Evolutionary conservation across 148 eudicot genomes (phyloP).

Genomic region (Chenopodium berlandieri): DNA sequence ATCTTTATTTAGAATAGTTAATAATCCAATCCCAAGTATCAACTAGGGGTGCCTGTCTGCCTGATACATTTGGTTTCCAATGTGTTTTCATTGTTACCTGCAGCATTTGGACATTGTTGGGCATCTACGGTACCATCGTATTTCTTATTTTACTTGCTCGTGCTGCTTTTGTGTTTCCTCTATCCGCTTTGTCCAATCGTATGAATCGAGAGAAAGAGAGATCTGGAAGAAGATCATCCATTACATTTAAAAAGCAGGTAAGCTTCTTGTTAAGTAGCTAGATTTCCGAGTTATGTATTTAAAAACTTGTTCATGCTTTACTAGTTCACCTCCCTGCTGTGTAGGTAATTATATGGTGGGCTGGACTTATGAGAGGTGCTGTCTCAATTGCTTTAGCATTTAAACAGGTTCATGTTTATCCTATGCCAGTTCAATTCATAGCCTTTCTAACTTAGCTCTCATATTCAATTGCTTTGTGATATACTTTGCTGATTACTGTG

Average conservation of each 20-base stretch:
- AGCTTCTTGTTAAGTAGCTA: neutral
- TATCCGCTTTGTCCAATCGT: conserved; percentile 72
- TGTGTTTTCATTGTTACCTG: conserved; percentile 9
- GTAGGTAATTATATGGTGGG: conserved; percentile 95
- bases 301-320: neutral
- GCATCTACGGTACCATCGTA: conserved; percentile 45
- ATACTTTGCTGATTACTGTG: neutral
- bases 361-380: conserved; percentile 99
- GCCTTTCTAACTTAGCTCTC: too few species aligned
- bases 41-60: neutral
- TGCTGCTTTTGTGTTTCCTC: conserved; percentile 89
- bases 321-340: neutral
- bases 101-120: conserved; percentile 57
- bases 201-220: conserved; percentile 54
- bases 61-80: neutral
- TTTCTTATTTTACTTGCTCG: conserved; percentile 76
- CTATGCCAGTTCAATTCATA: neutral
- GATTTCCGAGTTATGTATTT: neutral
- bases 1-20: neutral
- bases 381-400: conserved; percentile 96
- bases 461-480: neutral
- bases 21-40: neutral
- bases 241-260: conserved; percentile 75
- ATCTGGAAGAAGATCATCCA: conserved; percentile 38
- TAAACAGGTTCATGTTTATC: conserved; percentile 56